These are phyloP conservation scores for Anthoceros angustus DNA, from an alignment of 225 moss, liverwort and hornwort genomes.

Conservation along the genomic window DNA sequence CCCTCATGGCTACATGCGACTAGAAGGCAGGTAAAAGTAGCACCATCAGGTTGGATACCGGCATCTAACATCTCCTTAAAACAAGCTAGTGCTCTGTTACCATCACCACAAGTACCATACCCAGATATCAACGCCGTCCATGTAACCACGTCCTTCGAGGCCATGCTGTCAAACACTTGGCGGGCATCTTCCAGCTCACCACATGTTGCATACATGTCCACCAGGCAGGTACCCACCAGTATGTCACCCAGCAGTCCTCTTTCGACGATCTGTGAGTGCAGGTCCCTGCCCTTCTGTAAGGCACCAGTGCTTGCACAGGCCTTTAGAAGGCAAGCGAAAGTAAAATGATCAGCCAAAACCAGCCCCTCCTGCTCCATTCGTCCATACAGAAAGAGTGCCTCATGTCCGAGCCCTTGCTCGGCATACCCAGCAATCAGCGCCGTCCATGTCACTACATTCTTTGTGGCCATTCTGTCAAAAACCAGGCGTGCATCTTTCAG, in stretches of 20 bases:
- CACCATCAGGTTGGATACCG: no score
- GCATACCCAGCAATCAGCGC: background rate
- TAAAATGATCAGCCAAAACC: background rate
- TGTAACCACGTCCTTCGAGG: background rate
- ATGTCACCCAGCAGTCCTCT: background rate
- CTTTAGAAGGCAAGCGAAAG: background rate
- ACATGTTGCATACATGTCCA: constrained; percentile 1
- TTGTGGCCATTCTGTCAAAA: background rate
- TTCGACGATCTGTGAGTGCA: background rate
- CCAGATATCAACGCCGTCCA: background rate
- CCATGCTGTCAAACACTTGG: background rate
- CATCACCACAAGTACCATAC: background rate
- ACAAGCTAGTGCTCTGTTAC: no score
- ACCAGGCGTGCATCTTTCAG: background rate
- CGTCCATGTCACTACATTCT: constrained; percentile 2
- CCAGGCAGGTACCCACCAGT: background rate
- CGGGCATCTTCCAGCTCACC: background rate
- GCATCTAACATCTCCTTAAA: no score
- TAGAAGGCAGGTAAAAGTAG: no score
- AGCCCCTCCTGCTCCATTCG: background rate
- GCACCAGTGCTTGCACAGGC: background rate
- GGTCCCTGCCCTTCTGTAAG: background rate
- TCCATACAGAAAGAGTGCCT: background rate
- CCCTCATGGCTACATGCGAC: no score
- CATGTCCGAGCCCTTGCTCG: background rate